Base-by-base conservation (phyloP, 345 rosid genomes). In the Hirschfeldia incana region DNA sequence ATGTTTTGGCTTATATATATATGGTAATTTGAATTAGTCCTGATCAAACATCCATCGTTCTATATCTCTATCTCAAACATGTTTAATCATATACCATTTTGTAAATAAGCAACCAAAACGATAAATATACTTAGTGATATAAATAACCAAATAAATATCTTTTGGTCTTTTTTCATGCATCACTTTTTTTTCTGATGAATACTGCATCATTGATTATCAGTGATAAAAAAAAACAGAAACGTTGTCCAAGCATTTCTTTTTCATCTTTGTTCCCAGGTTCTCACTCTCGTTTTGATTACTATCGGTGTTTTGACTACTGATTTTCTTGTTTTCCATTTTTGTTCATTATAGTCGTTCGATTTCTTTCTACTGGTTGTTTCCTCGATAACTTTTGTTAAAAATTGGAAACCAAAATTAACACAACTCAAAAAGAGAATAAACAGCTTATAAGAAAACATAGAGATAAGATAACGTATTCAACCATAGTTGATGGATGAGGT, bases 401-500 rank as follows among this genome's bases (percentile, higher is more conserved):
- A 9, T 9, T 39, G 46, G 10, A 39, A 39, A 39, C 5, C 11
- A 39, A 37, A 7, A 9, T 39, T 8, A 39, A 39, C 46, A 39
- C 46, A 39, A 39, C 46, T 39, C 13, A 39, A 39, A 39, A 39
- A 53, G 7, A 53, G 21, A n/a, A 57, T 17, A 57, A 57, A 51
- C 5, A 57, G 61, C 12, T 21, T 57, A 55, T 21, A 21, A 51
- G 27, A 6, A 21, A 57, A 57, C 46, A 57, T 8, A 57, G 60
- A 8, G 61, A 21, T 44, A 57, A 8, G 61, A 21, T 44, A 57
- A 8, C 27, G 10, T 57, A 10, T 60, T 28, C 65, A 60, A 28
- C 65, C 65, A 60, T 28, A 60, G 15, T 60, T 60, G 34, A 60
- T 60, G 34, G 33, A 60, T 60, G 65, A 28, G 65, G 29, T 57